Evolutionary conservation across 2,329 filamentous ascomycete genomes (phyloP).

Genomic region (Periconia macrospinosa): DNA sequence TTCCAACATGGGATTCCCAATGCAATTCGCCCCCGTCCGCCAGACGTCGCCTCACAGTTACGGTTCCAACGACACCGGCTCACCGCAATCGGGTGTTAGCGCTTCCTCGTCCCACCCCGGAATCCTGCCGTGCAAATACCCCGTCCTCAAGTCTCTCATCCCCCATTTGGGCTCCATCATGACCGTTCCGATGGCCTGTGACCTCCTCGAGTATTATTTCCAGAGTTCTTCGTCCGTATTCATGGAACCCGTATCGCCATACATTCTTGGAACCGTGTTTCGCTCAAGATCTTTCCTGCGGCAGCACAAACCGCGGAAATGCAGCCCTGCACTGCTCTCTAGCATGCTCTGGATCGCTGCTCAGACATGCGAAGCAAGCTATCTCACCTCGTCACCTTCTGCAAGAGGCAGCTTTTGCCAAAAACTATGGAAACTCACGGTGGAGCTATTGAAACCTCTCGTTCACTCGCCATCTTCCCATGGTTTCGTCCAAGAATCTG

Average conservation of each 20-base stretch:
- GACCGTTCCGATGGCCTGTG: constrained; percentile 78
- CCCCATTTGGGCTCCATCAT: constrained; percentile 81
- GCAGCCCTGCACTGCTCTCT: constrained; percentile 81
- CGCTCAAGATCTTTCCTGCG: constrained; percentile 86
- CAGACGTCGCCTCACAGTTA: constrained; percentile 41
- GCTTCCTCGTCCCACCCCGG: constrained; percentile 37
- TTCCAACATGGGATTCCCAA: constrained; percentile 34
- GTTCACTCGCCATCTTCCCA: constrained; percentile 72
- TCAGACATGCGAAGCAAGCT: constrained; percentile 85
- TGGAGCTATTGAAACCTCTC: constrained; percentile 82
- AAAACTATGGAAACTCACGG: constrained; percentile 81
- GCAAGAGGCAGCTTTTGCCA: constrained; percentile 83
- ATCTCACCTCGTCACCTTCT: constrained; percentile 78
- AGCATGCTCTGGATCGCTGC: constrained; percentile 96
- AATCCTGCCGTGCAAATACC: constrained; percentile 63
- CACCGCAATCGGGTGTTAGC: constrained; percentile 39
- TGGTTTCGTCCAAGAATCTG: constrained; percentile 54
- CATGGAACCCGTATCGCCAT: constrained; percentile 86
- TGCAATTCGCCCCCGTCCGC: constrained; percentile 33
- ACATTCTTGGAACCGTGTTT: constrained; percentile 85
- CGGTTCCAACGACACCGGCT: constrained; percentile 39
- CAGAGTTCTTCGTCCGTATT: constrained; percentile 84
- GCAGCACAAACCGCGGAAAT: constrained; percentile 75
- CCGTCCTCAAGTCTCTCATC: constrained; percentile 79
- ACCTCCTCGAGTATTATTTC: constrained; percentile 88